Conservation (phyloP, 176 grass and related monocot species). For the Urochloa ruziziensis region DNA sequence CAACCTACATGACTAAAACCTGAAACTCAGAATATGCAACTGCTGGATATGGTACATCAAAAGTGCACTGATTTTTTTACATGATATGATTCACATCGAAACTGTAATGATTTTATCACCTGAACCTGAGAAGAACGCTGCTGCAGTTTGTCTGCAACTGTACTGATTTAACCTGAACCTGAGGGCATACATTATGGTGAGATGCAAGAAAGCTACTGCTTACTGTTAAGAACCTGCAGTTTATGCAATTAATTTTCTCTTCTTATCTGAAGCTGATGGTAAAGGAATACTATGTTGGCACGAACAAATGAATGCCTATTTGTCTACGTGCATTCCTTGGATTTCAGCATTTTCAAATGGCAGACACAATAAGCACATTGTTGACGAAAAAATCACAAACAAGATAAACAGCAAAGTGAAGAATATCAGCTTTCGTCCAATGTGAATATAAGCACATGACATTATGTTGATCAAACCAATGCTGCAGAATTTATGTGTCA, state of each 20-base stretch:
- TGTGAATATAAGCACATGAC: not conserved
- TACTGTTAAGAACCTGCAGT: not conserved
- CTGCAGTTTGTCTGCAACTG: too few species aligned
- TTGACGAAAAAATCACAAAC: too few species aligned
- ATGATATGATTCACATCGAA: not conserved
- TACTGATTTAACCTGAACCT: too few species aligned
- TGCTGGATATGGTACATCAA: not conserved
- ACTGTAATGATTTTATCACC: not conserved
- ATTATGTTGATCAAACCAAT: not conserved
- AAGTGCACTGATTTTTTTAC: too few species aligned
- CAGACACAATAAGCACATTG: not conserved
- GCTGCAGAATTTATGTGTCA: not conserved
- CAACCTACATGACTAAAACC: not conserved
- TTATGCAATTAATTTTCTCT: not conserved
- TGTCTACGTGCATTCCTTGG: not conserved
- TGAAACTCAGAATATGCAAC: not conserved
- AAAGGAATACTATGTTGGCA: not conserved
- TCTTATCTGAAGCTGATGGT: too few species aligned
- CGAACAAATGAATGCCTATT: not conserved
- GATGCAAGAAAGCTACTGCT: too few species aligned
- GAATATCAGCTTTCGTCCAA: not conserved
- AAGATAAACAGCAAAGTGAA: not conserved
- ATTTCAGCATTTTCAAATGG: not conserved
- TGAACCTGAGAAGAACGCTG: too few species aligned
- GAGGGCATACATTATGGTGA: too few species aligned